phyloP scores from a whole-genome alignment of 129 eudicot species.

The Solidago caesia region DNA sequence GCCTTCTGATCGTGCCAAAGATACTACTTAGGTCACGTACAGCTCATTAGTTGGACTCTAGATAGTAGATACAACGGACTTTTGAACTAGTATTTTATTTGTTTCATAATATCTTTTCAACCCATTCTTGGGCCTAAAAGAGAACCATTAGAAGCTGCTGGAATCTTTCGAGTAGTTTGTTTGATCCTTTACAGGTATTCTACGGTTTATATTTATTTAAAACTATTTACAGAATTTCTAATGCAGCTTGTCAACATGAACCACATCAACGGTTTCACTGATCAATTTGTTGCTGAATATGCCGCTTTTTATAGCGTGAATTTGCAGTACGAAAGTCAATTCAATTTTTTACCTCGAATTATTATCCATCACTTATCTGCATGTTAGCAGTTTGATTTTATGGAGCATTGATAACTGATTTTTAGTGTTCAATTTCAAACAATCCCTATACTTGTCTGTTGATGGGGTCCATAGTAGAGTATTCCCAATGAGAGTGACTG shows the following conservation, averaged over 20 bases:
- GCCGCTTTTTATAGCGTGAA: background rate
- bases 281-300: background rate
- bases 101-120: background rate
- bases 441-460: background rate
- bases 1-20: background rate
- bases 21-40: background rate
- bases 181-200: background rate
- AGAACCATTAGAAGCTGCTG: constrained; percentile 18
- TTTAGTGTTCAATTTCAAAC: constrained; percentile 2
- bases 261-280: background rate
- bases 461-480: background rate
- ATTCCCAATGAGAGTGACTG: no score
- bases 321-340: constrained; percentile 6
- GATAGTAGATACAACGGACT: background rate
- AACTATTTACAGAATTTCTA: background rate
- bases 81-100: background rate
- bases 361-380: background rate
- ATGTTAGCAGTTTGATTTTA: background rate
- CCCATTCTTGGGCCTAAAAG: background rate
- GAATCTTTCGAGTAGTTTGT: background rate
- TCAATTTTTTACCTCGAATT: background rate
- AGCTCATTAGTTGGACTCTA: constrained; percentile 15
- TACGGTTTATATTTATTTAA: background rate
- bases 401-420: constrained; percentile 8
- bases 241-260: background rate